Evolutionary conservation across 163 green algal genomes (phyloP), one percentile per base, ranked within the genome.

Genomic region (Chlamydomonas reinhardtii): DNA sequence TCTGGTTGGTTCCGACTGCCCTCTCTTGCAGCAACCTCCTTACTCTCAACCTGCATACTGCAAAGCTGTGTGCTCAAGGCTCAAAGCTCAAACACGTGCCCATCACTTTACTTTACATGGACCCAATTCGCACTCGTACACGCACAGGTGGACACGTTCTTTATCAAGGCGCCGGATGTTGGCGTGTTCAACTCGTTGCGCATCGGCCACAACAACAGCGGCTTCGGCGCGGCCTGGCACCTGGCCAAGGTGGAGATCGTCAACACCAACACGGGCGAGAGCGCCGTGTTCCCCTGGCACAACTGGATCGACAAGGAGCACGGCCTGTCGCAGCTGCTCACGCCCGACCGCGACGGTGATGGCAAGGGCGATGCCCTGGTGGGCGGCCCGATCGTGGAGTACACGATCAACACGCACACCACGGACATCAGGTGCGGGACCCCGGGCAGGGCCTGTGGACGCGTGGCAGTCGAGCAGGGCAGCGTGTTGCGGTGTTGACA

Each of bases 261-360:
- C 25, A 90, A 93, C 85, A 90, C 85, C 25, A 90, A 90, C 83
- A 91, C 80, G 5, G 90, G 90, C 39, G 88, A 92, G 88, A 66
- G 86, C 71, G 82, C 77, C 2, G 76, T 90, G 39, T 93, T 93
- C 74, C 88, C 88, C 25, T 92, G 54, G 78, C 86, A 92, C 77
- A 85, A 88, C 56, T 93, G 90, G 90, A 85, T 93, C 20, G 90
- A 92, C 78, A 92, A 92, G 83, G 84, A 93, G 85, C 77, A 89
- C 52, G 90, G 90, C 43, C 85, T 93, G 29, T 86, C 62, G 34
- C 76, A 88, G 59, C 73, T 88, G 35, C 85, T 93, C 25, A 90
- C 82, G 22, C 85, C 88, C 11, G 90, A 93, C 85, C 69, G 88
- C 0, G 86, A 92, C 66, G 90, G 90, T 9, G 90, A 93, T 73